Percentiles rank a stretch among this genome's conserved stretches.
Evolutionary conservation across 768 basidiomycete species (phyloP).

Genomic region (Phylloporus sp.): DNA sequence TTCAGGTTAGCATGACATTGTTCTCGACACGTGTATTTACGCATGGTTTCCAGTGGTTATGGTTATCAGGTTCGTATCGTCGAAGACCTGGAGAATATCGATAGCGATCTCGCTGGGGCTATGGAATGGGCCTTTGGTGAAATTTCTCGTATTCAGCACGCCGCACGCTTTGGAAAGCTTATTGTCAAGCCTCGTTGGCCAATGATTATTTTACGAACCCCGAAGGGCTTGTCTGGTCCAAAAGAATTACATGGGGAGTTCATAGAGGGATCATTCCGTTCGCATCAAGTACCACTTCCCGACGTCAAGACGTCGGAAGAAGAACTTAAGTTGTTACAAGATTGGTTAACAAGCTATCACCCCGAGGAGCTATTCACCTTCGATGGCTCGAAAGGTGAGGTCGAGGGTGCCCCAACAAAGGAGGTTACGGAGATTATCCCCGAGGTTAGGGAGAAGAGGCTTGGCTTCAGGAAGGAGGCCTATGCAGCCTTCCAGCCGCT

Average conservation of each 20-base stretch:
- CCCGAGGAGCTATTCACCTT: slow-evolving; percentile 63
- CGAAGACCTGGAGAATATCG: slow-evolving; percentile 59
- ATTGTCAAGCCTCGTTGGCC: slow-evolving; percentile 92
- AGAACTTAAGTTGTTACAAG: slow-evolving; percentile 59
- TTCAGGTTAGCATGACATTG: slow-evolving; percentile 51
- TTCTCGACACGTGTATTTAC: background rate
- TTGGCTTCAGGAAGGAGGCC: slow-evolving; percentile 68
- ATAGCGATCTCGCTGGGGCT: slow-evolving; percentile 75
- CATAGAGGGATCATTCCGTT: slow-evolving; percentile 77
- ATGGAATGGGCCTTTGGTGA: slow-evolving; percentile 78
- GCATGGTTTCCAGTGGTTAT: slow-evolving; percentile 50
- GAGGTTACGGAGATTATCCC: slow-evolving; percentile 64
- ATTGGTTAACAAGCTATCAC: slow-evolving; percentile 73
- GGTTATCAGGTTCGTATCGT: slow-evolving; percentile 90
- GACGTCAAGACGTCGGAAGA: slow-evolving; percentile 58
- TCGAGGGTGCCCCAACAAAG: slow-evolving; percentile 47
- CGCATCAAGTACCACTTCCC: slow-evolving; percentile 89
- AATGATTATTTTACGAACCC: slow-evolving; percentile 78
- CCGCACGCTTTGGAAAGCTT: slow-evolving; percentile 72
- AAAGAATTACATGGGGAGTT: slow-evolving; percentile 62
- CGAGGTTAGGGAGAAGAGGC: slow-evolving; percentile 47
- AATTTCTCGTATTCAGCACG: slow-evolving; percentile 73
- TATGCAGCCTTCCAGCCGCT: slow-evolving; percentile 63
- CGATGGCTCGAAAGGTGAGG: background rate
- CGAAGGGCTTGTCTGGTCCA: slow-evolving; percentile 78